Conservation (phyloP, 2,329 filamentous ascomycete genomes). For the Claviceps maximensis region DNA sequence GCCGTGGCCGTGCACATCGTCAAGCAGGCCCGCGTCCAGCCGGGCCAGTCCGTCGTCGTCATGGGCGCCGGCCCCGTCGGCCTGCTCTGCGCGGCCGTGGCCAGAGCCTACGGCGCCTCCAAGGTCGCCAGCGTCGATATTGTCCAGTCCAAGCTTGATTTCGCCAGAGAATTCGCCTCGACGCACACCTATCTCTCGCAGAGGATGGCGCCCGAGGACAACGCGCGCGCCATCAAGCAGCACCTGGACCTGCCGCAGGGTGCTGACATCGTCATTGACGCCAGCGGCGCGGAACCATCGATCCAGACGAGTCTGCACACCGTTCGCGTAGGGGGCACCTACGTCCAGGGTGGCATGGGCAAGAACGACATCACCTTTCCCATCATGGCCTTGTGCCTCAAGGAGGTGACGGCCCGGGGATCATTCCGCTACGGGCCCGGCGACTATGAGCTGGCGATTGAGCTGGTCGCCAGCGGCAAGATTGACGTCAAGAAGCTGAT, state of each 20-base stretch:
- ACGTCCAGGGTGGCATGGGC: conserved; percentile 85
- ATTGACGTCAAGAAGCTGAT: conserved; percentile 76
- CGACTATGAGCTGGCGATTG: conserved; percentile 74
- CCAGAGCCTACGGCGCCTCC: conserved; percentile 69
- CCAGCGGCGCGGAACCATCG: conserved; percentile 63
- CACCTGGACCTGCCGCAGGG: conserved; percentile 51
- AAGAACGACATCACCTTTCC: conserved; percentile 78
- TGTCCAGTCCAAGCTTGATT: conserved; percentile 62
- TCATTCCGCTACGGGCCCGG: conserved; percentile 83
- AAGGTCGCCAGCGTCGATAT: conserved; percentile 85
- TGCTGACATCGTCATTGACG: conserved; percentile 69
- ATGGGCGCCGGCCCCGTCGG: conserved; percentile 85
- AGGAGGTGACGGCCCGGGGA: conserved; percentile 77
- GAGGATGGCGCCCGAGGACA: conserved; percentile 53
- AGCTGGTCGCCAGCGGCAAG: conserved; percentile 58
- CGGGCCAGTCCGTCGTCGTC: conserved; percentile 66
- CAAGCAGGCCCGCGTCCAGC: conserved; percentile 56
- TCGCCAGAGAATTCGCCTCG: conserved; percentile 60
- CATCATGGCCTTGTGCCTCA: conserved; percentile 78
- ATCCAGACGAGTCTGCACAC: conserved; percentile 64
- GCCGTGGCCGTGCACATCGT: conserved; percentile 78
- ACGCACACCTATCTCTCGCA: conserved; percentile 57
- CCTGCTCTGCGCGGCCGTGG: conserved; percentile 75
- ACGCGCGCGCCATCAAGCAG: conserved; percentile 54
- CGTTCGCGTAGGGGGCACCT: conserved; percentile 58